Percentiles rank a stretch among this genome's conserved stretches.
Evolutionary conservation across 495 filamentous ascomycete species (phyloP).

Genomic region (Penicillium desertorum): DNA sequence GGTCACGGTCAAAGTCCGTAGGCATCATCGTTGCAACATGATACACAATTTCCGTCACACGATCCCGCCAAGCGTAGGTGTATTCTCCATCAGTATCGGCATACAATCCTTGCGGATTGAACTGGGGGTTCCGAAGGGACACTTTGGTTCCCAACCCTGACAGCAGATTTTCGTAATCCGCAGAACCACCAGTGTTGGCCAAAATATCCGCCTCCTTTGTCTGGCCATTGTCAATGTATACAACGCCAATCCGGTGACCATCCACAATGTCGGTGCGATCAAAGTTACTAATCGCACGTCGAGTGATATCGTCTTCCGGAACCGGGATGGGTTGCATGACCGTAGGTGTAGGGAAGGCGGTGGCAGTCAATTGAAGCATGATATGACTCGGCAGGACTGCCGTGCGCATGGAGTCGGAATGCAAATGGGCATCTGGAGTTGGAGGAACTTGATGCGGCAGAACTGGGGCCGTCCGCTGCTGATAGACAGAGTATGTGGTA

Average conservation of each 20-base stretch:
- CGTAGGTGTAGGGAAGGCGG: slow-evolving; percentile 67
- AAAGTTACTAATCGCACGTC: slow-evolving; percentile 73
- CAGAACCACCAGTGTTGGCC: slow-evolving; percentile 75
- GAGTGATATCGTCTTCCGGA: slow-evolving; percentile 77
- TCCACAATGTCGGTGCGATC: slow-evolving; percentile 90
- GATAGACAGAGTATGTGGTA: slow-evolving; percentile 73
- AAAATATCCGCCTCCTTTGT: slow-evolving; percentile 79
- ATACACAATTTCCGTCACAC: slow-evolving; percentile 92
- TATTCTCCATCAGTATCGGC: slow-evolving; percentile 77
- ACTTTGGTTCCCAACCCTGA: slow-evolving; percentile 77
- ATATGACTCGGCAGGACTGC: slow-evolving; percentile 76
- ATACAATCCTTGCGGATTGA: slow-evolving; percentile 95
- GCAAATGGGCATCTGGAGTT: slow-evolving; percentile 46
- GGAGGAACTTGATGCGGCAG: slow-evolving; percentile 64
- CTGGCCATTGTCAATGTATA: slow-evolving; percentile 86
- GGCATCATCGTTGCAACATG: slow-evolving; percentile 98
- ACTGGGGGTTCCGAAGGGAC: slow-evolving; percentile 72
- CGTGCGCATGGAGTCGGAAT: slow-evolving; percentile 39
- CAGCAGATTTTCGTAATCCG: slow-evolving; percentile 83
- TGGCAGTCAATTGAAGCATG: slow-evolving; percentile 66
- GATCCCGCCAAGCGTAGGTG: slow-evolving; percentile 89
- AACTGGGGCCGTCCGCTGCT: slow-evolving; percentile 66
- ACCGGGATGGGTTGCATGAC: slow-evolving; percentile 72
- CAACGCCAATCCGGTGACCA: slow-evolving; percentile 90
- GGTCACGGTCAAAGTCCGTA: slow-evolving; percentile 72